Base-by-base conservation (phyloP, 176 grass and related monocot species). In the Bothriochloa decipiens region DNA sequence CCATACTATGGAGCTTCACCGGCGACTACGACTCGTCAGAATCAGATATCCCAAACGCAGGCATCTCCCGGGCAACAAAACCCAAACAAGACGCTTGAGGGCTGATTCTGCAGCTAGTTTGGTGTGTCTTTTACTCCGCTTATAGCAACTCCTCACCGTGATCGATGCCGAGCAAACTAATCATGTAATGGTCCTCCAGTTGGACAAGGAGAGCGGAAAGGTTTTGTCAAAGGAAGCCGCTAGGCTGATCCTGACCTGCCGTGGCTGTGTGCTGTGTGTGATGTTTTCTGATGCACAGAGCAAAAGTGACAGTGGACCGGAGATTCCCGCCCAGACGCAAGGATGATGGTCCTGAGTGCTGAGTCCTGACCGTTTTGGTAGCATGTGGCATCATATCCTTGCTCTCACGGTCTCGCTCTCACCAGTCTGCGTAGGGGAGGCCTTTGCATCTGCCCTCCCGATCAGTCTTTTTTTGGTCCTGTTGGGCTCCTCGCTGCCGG, bases 1-100 rank as follows among this genome's bases (percentile, higher is more conserved):
- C 87, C 68, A 86, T 77, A 9, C 43, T 98, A 65, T 87, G 72
- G 63, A 86, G 37, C 42, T 84, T 84, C 74, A 50, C 67, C 2
- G 15, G 36, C 22, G 82, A 77, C n/a, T 10, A 71, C 25, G 8
- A 45, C 26, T 22, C 23, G 7, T 60, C 75, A 8, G 71, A 72
- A 14, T 66, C 87, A 25, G 76, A 77, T 55, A 25, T 79, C 50
- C 62, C 70, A 0, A 29, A 36, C 17, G 0, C 8, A 2, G n/a
- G 14, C 27, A 6, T 68, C 25, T 55, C 46, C 18, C 0, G 26
- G 11, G 22, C 22, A 61, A 13, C 35, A 61, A 10, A 39, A 47
- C 52, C 64, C 71, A 50, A 66, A 55, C 23, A 78, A 41, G 40
- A 82, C 7, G 14, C 8, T 3, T 43, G 75, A 80, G 61, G 32